Evolutionary conservation across 2,329 filamentous ascomycete species (phyloP).

Genomic region (Coniella lustricola): DNA sequence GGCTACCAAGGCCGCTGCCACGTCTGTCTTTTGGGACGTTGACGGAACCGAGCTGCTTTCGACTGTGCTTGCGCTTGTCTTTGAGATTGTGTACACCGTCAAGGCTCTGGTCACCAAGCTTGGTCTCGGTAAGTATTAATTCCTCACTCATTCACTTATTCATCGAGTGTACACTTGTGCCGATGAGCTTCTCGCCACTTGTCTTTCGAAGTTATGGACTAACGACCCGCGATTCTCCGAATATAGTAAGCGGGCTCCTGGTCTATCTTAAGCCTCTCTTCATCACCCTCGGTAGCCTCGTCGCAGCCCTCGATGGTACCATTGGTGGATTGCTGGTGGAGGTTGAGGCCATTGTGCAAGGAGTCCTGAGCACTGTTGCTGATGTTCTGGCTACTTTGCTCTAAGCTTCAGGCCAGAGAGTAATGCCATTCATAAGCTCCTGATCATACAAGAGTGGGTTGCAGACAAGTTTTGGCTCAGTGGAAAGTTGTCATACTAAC

Average conservation of each 20-base stretch:
- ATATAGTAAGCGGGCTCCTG: conserved; percentile 17
- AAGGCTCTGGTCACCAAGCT: conserved; percentile 23
- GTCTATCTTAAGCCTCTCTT: conserved; percentile 20
- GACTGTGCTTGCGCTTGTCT: conserved; percentile 21
- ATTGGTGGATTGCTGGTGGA: conserved; percentile 20
- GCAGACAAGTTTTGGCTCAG: no score
- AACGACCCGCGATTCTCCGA: not conserved
- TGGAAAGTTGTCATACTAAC: no score
- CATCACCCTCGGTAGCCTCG: conserved; percentile 19
- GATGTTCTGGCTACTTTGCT: conserved; percentile 17
- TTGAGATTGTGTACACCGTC: conserved; percentile 22
- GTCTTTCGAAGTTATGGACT: no score
- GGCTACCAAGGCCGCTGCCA: conserved; percentile 20
- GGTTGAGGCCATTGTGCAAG: conserved; percentile 19
- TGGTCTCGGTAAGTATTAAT: conserved; percentile 20
- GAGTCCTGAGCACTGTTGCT: conserved; percentile 18
- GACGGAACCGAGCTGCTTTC: conserved; percentile 17
- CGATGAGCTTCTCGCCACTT: no score
- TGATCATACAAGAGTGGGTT: no score
- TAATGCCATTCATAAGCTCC: no score
- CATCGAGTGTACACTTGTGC: no score
- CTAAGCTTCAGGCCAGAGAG: conserved; percentile 3
- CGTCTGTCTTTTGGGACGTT: conserved; percentile 13
- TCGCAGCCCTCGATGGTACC: conserved; percentile 21
- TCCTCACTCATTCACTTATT: not conserved